These are phyloP conservation scores for Colletotrichum truncatum DNA, from an alignment of 2,329 filamentous ascomycete genomes.

Conservation along the genomic window DNA sequence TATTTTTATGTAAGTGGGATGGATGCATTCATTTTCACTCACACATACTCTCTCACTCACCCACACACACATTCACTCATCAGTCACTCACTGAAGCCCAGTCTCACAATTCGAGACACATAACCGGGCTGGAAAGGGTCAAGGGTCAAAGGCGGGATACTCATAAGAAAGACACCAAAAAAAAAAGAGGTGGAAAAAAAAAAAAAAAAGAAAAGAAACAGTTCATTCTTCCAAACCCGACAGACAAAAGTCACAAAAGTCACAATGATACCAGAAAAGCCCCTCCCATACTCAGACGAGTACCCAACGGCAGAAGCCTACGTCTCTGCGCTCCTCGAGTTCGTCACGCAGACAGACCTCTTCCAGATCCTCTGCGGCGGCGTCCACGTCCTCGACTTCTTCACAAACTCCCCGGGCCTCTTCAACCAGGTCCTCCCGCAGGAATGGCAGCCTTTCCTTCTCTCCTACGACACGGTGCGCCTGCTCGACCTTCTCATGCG, in stretches of 20 bases:
- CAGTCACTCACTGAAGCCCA: background rate
- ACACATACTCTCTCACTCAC: background rate
- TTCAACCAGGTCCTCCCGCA: slow-evolving; percentile 80
- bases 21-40: background rate
- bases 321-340: slow-evolving; percentile 79
- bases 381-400: slow-evolving; percentile 97
- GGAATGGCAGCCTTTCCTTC: slow-evolving; percentile 85
- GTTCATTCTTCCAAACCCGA: too few relatives aligned
- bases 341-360: slow-evolving; percentile 76
- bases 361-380: slow-evolving; percentile 94
- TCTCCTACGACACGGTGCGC: slow-evolving; percentile 74
- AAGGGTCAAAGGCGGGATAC: too few relatives aligned
- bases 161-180: too few relatives aligned
- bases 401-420: slow-evolving; percentile 84
- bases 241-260: slow-evolving; percentile 3
- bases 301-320: slow-evolving; percentile 81
- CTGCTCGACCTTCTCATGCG: slow-evolving; percentile 85
- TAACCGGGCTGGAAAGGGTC: background rate
- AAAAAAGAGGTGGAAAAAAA: too few relatives aligned
- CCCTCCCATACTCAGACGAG: slow-evolving; percentile 74
- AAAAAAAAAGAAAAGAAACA: too few relatives aligned
- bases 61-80: background rate
- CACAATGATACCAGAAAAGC: slow-evolving; percentile 58
- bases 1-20: slow-evolving; percentile 26
- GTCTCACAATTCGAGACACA: background rate